Conservation (phyloP, 192 early-diverging fungal species). For the Chytriomyces sp. region DNA sequence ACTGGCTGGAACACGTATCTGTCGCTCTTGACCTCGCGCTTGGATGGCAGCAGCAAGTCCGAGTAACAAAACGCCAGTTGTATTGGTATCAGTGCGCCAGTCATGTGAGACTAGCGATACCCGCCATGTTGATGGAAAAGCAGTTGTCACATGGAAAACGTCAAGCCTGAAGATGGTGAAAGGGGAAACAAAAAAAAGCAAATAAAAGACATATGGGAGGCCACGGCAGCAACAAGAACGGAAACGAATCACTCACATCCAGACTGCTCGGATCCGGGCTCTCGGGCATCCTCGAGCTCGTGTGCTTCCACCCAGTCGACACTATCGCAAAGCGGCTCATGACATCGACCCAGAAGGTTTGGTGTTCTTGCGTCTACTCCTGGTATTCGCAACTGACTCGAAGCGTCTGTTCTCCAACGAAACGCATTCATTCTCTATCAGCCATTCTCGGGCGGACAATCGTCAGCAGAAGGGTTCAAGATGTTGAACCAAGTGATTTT, state of each 20-base stretch:
- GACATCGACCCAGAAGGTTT: slow-evolving; percentile 84
- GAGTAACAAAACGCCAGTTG: too few relatives aligned
- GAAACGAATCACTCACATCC: slow-evolving; percentile 82
- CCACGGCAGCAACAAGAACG: slow-evolving; percentile 4
- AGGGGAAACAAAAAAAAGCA: neutral
- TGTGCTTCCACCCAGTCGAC: slow-evolving; percentile 98
- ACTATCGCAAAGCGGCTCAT: slow-evolving; percentile 97
- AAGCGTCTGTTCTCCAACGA: too few relatives aligned
- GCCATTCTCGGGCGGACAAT: slow-evolving; percentile 69
- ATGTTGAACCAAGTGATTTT: slow-evolving; percentile 87
- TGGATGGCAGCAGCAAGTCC: neutral
- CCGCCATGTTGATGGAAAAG: too few relatives aligned
- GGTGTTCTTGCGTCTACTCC: too few relatives aligned
- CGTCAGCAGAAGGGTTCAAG: slow-evolving; percentile 66
- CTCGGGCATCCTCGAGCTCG: slow-evolving; percentile 92
- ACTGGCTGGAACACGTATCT: slow-evolving; percentile 72
- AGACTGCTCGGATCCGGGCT: slow-evolving; percentile 88
- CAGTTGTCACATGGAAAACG: too few relatives aligned
- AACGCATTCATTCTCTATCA: neutral
- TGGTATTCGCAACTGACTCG: too few relatives aligned
- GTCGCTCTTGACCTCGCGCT: slow-evolving; percentile 11
- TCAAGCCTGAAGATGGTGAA: too few relatives aligned
- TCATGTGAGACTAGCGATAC: too few relatives aligned
- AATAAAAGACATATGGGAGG: slow-evolving; percentile 7
- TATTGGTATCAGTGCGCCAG: too few relatives aligned